phyloP scores from a whole-genome alignment of 208 protist species.

The Acanthamoeba lugdunensis region DNA sequence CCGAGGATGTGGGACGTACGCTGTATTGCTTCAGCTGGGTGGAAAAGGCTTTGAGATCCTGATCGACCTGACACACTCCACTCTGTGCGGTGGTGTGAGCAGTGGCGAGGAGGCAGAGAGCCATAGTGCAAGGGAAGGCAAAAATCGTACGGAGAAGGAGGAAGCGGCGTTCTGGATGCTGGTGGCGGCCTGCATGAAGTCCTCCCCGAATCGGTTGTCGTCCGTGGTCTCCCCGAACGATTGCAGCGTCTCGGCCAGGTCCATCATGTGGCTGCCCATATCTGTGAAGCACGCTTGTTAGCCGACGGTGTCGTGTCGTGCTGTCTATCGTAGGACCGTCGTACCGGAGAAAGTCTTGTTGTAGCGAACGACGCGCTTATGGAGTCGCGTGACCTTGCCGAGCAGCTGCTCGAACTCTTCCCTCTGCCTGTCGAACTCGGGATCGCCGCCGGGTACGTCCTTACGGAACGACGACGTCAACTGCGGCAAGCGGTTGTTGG shows the following conservation, averaged over 20 bases:
- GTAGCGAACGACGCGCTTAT: constrained; percentile 34
- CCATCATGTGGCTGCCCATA: constrained; percentile 38
- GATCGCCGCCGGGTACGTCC: background rate
- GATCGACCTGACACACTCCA: constrained; percentile 22
- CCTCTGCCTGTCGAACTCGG: constrained; percentile 43
- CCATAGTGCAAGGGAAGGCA: no score
- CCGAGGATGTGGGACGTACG: background rate
- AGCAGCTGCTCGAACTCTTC: constrained; percentile 67
- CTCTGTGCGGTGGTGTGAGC: background rate
- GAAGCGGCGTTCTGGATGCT: constrained; percentile 43
- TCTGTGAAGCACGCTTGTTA: background rate
- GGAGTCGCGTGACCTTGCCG: constrained; percentile 1
- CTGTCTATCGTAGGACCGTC: no score
- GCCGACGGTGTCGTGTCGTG: background rate
- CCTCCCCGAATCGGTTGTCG: constrained; percentile 30
- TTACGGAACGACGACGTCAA: constrained; percentile 45
- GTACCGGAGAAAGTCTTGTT: constrained; percentile 57
- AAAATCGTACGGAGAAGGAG: constrained; percentile 17
- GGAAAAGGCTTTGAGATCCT: constrained; percentile 51
- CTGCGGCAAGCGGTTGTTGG: background rate
- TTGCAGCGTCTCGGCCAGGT: constrained; percentile 37
- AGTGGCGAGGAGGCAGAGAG: no score
- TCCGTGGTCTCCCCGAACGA: constrained; percentile 20
- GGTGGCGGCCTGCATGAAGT: constrained; percentile 52
- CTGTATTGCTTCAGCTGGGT: constrained; percentile 47